Evolutionary conservation across 352 stramenopile genomes (phyloP), one percentile per base, ranked within the genome.

Genomic region (Globisporangium parvum): DNA sequence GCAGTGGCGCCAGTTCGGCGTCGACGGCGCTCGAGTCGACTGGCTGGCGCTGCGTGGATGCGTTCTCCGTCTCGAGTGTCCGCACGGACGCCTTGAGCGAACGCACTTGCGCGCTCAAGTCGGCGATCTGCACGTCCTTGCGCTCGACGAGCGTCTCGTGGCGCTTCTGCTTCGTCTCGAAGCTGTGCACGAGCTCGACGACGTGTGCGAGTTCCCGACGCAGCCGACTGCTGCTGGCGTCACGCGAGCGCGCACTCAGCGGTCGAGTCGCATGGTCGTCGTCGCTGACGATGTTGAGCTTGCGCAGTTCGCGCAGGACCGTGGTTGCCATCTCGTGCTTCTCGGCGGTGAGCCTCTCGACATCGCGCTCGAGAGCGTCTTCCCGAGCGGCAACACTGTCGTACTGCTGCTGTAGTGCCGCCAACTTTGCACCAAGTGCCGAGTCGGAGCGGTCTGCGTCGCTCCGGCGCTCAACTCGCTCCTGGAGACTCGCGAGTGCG

Each of bases 71-170:
- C 11, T 46, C 57, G 42, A 54, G 57, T n/a, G 60, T 55, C 39
- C 54, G 52, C 50, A 42, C 26, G 6, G 60, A 50, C 9, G 45
- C 26, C 26, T 51, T 52, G 17, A 57, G 39, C 3, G 51, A 65
- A 44, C 69, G 55, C 37, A 85, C 44, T 6, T 55, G 69, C 9
- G 51, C 20, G 41, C 66, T 81, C 21, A 85, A 23, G 20, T 81
- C 66, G 3, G 57, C 62, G 37, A 85, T 70, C 47, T 76, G 63
- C 21, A 65, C 62, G 12, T 85, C 72, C 58, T 83, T 85, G 40
- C 66, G 63, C 0, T 62, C 57, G 10, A 83, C 65, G 21, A 83
- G 55, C 12, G 72, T 50, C 17, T 81, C 65, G 23, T 81, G 72
- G 9, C 62, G 73, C 18, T 26, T 50, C 24, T 85, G 70, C n/a